Base-by-base conservation (phyloP, 305 asterid genomes). In the Ilex paraguariensis region DNA sequence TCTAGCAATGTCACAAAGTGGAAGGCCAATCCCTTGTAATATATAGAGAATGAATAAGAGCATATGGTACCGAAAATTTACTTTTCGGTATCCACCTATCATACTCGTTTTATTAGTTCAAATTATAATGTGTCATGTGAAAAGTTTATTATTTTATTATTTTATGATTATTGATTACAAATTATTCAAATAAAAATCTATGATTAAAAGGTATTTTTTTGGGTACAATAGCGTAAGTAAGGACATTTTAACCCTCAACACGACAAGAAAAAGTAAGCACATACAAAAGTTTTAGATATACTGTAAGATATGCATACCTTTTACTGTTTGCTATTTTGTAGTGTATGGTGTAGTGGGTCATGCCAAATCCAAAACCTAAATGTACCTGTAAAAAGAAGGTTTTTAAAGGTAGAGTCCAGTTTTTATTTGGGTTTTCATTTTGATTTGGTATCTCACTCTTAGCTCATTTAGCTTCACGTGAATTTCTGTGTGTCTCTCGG, bases 201-300 rank as follows among this genome's bases (percentile, higher is more conserved):
- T 1, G 28, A 21, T 0, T 21, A 21, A 21, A 1, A 21, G 0
- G 1, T 21, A 21, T 21, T 21, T 21, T 21, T 21, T 21, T 21
- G 0, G 28, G 28, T 21, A 1, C 28, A 1, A 21, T 21, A 0
- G 28, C 28, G 1, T 0, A 21, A 21, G 0, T 21, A 0, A 21
- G 28, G 28, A 21, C 28, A 21, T 21, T 21, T 21, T 21, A 21
- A 2, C 28, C 28, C 28, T 21, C 28, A 21, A 21, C 28, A 21
- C 1, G 28, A 70, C 76, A 70, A 65, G 75, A 57, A 70, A 62
- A 72, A 72, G 70, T 63, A 69, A 63, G 16, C 74, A 74, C 69
- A 62, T 63, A 58, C 57, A 61, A 69, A 69, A 68, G 65, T 31
- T 46, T 33, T 16, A 63, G 31, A 36, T 52, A 66, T 61, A 65